Conservation (phyloP, 129 eudicot species). For the Glebionis coronaria region DNA sequence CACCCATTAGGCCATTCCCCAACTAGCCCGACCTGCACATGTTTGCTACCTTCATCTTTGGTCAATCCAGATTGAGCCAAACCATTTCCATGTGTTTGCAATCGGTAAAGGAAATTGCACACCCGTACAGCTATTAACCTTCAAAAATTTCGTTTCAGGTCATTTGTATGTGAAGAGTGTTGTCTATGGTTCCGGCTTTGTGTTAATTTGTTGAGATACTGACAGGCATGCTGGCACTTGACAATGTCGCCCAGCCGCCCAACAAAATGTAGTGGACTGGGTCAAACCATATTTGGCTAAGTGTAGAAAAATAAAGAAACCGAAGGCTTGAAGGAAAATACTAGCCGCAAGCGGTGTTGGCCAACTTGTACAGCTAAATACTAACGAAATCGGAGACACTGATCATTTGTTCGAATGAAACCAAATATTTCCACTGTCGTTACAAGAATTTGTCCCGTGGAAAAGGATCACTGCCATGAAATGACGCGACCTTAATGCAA, state of each 20-base stretch:
- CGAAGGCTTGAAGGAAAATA: conserved; percentile 76
- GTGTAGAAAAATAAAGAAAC: conserved; percentile 63
- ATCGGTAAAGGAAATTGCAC: background rate
- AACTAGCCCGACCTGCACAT: too few relatives aligned
- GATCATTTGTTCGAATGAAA: too few relatives aligned
- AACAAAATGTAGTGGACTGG: conserved; percentile 63
- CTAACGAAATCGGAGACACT: too few relatives aligned
- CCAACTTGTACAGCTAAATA: conserved; percentile 24
- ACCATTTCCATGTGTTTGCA: background rate
- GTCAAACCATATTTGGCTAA: conserved; percentile 62
- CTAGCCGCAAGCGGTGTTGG: conserved; percentile 59
- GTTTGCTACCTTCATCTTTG: background rate
- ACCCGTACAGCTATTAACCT: conserved; percentile 8
- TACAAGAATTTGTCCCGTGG: too few relatives aligned
- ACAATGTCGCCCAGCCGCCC: conserved; percentile 58
- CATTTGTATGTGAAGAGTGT: conserved; percentile 91
- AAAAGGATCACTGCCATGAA: too few relatives aligned
- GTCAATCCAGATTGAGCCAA: background rate
- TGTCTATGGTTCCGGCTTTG: conserved; percentile 87
- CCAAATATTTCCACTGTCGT: too few relatives aligned
- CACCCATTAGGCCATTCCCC: too few relatives aligned
- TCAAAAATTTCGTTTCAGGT: conserved; percentile 44
- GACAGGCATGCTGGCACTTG: conserved; percentile 77
- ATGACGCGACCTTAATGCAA: too few relatives aligned
- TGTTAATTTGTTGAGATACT: conserved; percentile 77